Evolutionary conservation across 2,329 filamentous ascomycete species (phyloP).

Genomic region (Cryphonectria japonica): DNA sequence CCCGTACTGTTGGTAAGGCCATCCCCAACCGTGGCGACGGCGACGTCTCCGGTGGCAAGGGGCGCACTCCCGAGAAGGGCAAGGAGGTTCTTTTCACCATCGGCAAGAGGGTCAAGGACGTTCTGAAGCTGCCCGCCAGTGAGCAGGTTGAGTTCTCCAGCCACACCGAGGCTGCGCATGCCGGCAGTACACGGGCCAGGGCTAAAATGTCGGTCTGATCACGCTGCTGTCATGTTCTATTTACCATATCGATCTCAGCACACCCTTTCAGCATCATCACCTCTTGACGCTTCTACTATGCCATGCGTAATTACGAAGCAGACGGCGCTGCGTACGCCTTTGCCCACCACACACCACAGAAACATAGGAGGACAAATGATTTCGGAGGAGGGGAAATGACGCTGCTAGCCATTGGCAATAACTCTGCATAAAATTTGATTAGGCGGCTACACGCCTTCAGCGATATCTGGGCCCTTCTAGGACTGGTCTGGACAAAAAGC

Average conservation of each 20-base stretch:
- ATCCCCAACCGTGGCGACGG: constrained; percentile 76
- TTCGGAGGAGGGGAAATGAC: constrained; percentile 20
- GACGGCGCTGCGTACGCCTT: background rate
- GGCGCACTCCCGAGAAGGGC: constrained; percentile 78
- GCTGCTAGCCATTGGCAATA: constrained; percentile 18
- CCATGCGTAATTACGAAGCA: background rate
- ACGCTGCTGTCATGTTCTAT: background rate
- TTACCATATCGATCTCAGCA: constrained; percentile 5
- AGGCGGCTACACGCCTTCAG: background rate
- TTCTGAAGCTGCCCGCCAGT: constrained; percentile 74
- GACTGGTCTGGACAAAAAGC: constrained; percentile 17
- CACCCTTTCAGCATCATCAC: constrained; percentile 11
- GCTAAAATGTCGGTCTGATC: constrained; percentile 84
- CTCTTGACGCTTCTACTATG: background rate
- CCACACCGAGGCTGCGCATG: constrained; percentile 91
- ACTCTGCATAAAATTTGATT: constrained; percentile 22
- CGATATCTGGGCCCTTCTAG: constrained; percentile 2
- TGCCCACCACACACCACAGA: background rate
- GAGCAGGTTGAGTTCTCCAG: constrained; percentile 94
- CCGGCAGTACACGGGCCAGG: constrained; percentile 93
- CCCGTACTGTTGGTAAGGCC: constrained; percentile 86
- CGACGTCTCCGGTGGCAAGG: constrained; percentile 75
- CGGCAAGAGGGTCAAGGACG: constrained; percentile 89
- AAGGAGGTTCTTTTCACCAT: constrained; percentile 83
- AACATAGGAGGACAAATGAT: background rate